A percentile compares a stretch with the other conserved stretches of the same genome.
phyloP scores from a whole-genome alignment of 768 basidiomycete species.

The Psilocybe cubensis region DNA sequence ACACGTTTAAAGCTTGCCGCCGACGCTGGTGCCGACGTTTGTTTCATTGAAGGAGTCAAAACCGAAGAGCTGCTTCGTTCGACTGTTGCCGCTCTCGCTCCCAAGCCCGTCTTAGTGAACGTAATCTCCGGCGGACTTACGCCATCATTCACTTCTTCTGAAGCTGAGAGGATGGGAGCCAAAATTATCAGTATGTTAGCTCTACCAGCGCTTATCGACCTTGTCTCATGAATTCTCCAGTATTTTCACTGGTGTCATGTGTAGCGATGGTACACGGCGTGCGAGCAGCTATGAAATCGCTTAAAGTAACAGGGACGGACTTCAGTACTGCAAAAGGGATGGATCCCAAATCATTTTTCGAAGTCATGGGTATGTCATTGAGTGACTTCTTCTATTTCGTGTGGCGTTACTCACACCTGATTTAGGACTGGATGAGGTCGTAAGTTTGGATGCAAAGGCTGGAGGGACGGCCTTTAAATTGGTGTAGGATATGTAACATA shows the following conservation, averaged over 20 bases:
- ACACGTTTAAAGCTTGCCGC: constrained; percentile 68
- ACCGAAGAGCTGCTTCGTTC: constrained; percentile 64
- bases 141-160: constrained; percentile 69
- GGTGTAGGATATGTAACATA: too few relatives aligned
- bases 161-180: constrained; percentile 72
- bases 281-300: constrained; percentile 71
- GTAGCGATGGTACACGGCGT: constrained; percentile 78
- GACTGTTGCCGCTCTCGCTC: constrained; percentile 69
- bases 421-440: constrained; percentile 63
- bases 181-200: constrained; percentile 73
- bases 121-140: constrained; percentile 83
- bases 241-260: constrained; percentile 77
- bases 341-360: constrained; percentile 80
- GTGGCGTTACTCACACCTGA: constrained; percentile 57
- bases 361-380: constrained; percentile 64
- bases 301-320: constrained; percentile 81
- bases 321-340: constrained; percentile 61
- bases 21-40: constrained; percentile 77
- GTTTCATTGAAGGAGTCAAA: constrained; percentile 82
- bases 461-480: constrained; percentile 62
- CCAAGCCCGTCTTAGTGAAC: constrained; percentile 79
- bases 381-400: constrained; percentile 21
- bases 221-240: constrained; percentile 41
- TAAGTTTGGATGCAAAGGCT: constrained; percentile 56
- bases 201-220: background rate